phyloP scores from a whole-genome alignment of 1,139 yeast species.

The Kurtzmaniella natalensis region DNA sequence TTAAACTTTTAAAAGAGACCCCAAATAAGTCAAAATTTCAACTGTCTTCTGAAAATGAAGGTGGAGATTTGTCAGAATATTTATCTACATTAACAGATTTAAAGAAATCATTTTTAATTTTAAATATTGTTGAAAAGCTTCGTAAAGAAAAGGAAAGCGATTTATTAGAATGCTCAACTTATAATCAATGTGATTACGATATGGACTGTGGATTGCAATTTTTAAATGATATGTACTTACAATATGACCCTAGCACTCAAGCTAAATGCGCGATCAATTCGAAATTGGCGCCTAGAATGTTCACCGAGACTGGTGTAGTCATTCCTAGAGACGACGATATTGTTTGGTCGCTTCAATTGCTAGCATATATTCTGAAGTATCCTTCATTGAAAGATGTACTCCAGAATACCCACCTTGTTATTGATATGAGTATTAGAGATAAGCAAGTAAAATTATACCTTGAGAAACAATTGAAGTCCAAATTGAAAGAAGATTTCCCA shows the following conservation, averaged over 20 bases:
- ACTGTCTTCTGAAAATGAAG: not conserved
- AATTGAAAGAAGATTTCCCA: conserved; percentile 27
- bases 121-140: conserved; percentile 34
- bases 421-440: conserved; percentile 51
- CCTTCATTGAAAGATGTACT: conserved; percentile 71
- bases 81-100: conserved; percentile 22
- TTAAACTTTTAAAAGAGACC: conserved; percentile 26
- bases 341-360: conserved; percentile 84
- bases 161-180: conserved; percentile 28
- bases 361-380: conserved; percentile 91
- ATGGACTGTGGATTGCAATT: conserved; percentile 44
- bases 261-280: conserved; percentile 19
- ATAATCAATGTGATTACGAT: conserved; percentile 32
- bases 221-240: conserved; percentile 38
- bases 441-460: conserved; percentile 37
- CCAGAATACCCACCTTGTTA: conserved; percentile 63
- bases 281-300: conserved; percentile 54
- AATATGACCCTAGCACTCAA: conserved; percentile 30
- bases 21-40: not conserved
- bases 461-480: conserved; percentile 35
- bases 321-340: conserved; percentile 91
- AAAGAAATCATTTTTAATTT: conserved; percentile 33
- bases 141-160: conserved; percentile 37
- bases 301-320: conserved; percentile 66
- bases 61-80: conserved; percentile 1